Base-by-base conservation (phyloP, 1,139 yeast species). In the Debaryomyces nepalensis region DNA sequence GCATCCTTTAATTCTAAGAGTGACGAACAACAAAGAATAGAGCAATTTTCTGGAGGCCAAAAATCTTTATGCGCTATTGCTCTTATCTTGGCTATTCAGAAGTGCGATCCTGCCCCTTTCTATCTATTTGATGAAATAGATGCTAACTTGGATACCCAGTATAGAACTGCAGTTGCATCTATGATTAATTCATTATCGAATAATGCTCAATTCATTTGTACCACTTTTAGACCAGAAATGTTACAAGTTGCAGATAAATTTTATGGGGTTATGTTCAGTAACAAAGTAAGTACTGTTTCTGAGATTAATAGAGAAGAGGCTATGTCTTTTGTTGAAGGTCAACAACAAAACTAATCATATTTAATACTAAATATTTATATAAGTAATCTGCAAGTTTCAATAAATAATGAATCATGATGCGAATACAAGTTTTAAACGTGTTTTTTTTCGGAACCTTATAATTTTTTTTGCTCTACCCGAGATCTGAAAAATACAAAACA, bases 101-200 rank as follows among this genome's bases (percentile, higher is more conserved):
- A 79, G 59, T 88, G 95, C 52, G 98, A 93, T 54, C 98, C 98
- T 7, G 98, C 98, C 2, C 98, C 99, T 38, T 93, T 93, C 62
- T 93, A 93, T 59, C 68, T 93, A 41, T 90, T 93, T 64, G 99
- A 93, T 63, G 99, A 93, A 69, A 86, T 93, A 46, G 99, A 93
- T 67, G 97, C 98, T 6, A 93, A 93, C 52, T 73, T 93, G 47
- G 99, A 93, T 66, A 82, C 96, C 2, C 97, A 89, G 58, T 91
- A 91, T 60, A 79, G 99, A 54, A 80, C 88, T 0, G 83, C 97
- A 0, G 97, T 93, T 12, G 97, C 99, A 0, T 67, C 75, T 26
- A 71, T 88, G 74, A 84, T 93, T 47, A 73, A 80, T 45, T 75
- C 79, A 33, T 67, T 91, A 42, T 79, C 96, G 11, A 51, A 54